Evolutionary conservation across 1,284 basidiomycete genomes (phyloP), one percentile per base, ranked within the genome.

Genomic region (Pseudozyma sp.): DNA sequence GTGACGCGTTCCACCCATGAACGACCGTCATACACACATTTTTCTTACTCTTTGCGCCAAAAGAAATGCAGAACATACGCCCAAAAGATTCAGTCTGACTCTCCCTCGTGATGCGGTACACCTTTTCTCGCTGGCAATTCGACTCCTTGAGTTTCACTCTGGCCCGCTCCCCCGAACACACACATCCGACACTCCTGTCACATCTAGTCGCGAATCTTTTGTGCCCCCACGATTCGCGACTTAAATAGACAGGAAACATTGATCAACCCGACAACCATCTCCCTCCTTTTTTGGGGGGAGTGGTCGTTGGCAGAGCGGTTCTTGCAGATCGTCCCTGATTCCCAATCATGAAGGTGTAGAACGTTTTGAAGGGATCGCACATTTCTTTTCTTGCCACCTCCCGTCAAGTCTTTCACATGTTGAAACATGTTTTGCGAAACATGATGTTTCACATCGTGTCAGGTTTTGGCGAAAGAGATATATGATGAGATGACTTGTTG

Each of bases 321-420:
- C 68, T 75, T 77, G 78, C 78, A 80, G 78, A 80, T 80, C 78
- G 76, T 56, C 63, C 66, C 60, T 44, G 62, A 68, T 17, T 37
- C 45, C 50, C 49, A 56, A 46, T 35, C 11, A 52, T 61, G 63
- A 68, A 51, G 43, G 72, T 61, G 48, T 24, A 24, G 47, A 29
- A 68, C 74, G 76, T 80, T 80, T 78, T 80, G 76, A 80, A 80
- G 76, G 70, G 54, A 61, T 68, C 69, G 44, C 64, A 78, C 78
- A 80, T 67, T 37, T 24, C 7, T 35, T 16, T 19, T 10, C 44
- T 33, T 30, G 6, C 35, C 29, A 7, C 30, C 33, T 13, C 17
- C 17, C 4, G 8, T 44, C n/a, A 7, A 16, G 9, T 24, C 24
- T 44, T 24, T 44, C n/a, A 44, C 40, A 42, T 16, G 11, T 42